These are phyloP conservation scores for Colletotrichum nymphaeae DNA, from an alignment of 2,329 filamentous ascomycete genomes.

Conservation along the genomic window DNA sequence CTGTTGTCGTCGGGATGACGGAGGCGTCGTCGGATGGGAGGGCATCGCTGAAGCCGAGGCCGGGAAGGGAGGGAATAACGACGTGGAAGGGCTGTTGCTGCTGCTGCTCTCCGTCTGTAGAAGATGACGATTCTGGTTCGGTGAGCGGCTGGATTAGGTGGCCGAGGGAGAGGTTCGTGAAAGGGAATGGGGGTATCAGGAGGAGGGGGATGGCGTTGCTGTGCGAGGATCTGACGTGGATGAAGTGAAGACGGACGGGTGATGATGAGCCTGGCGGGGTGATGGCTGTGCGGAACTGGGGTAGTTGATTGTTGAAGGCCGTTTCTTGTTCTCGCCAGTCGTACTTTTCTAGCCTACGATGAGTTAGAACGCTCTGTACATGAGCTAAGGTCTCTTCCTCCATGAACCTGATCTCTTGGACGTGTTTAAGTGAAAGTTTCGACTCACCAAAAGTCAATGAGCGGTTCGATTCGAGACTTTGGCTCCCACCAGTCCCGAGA, in stretches of 20 bases:
- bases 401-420: neutral
- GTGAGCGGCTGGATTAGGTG: conserved; percentile 67
- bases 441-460: conserved; percentile 73
- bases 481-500: conserved; percentile 68
- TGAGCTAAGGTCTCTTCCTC: neutral
- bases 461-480: conserved; percentile 70
- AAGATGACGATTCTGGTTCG: conserved; percentile 57
- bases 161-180: conserved; percentile 70
- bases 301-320: conserved; percentile 66
- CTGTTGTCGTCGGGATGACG: conserved; percentile 64
- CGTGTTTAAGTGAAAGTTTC: neutral
- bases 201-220: conserved; percentile 70
- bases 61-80: conserved; percentile 74
- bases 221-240: conserved; percentile 68
- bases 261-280: conserved; percentile 50
- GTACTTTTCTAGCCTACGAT: conserved; percentile 71
- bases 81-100: conserved; percentile 68
- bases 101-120: no score
- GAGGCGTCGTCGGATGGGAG: conserved; percentile 61
- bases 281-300: conserved; percentile 72
- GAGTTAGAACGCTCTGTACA: neutral
- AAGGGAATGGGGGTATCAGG: conserved; percentile 73
- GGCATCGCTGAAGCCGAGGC: conserved; percentile 75
- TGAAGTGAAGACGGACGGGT: conserved; percentile 70
- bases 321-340: conserved; percentile 72